Evolutionary conservation across 1,284 basidiomycete species (phyloP).

Genomic region (Serendipita sp.): DNA sequence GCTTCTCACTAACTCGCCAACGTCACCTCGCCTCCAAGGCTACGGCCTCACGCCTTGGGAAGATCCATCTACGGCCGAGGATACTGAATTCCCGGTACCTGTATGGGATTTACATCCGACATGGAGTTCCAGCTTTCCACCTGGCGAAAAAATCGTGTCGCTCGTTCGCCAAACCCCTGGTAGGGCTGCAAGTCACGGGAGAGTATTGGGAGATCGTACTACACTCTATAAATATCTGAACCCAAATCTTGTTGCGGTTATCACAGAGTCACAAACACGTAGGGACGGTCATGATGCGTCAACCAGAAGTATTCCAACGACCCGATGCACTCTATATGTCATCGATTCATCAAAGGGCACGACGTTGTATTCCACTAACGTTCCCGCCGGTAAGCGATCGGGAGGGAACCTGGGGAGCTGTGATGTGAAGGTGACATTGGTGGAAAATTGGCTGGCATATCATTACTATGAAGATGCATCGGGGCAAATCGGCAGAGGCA

Average conservation of each 20-base stretch:
- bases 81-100: constrained; percentile 30
- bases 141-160: constrained; percentile 35
- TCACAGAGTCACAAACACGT: constrained; percentile 33
- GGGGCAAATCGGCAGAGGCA: constrained; percentile 29
- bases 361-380: constrained; percentile 47
- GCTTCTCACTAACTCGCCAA: constrained; percentile 31
- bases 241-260: constrained; percentile 57
- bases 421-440: constrained; percentile 52
- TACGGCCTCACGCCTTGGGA: constrained; percentile 31
- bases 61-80: constrained; percentile 27
- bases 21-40: constrained; percentile 35
- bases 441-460: constrained; percentile 92
- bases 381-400: constrained; percentile 27
- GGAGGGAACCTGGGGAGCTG: constrained; percentile 30
- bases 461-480: constrained; percentile 50
- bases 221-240: constrained; percentile 94
- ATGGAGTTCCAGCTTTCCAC: constrained; percentile 30
- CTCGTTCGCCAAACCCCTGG: constrained; percentile 35
- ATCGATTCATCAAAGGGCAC: constrained; percentile 70
- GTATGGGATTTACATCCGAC: constrained; percentile 5
- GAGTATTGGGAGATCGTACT: constrained; percentile 73
- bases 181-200: constrained; percentile 63
- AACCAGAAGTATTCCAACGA: not conserved
- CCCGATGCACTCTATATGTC: constrained; percentile 53
- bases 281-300: constrained; percentile 7